Base-by-base conservation (phyloP, 306 rosid species). In the Glycine tomentella region DNA sequence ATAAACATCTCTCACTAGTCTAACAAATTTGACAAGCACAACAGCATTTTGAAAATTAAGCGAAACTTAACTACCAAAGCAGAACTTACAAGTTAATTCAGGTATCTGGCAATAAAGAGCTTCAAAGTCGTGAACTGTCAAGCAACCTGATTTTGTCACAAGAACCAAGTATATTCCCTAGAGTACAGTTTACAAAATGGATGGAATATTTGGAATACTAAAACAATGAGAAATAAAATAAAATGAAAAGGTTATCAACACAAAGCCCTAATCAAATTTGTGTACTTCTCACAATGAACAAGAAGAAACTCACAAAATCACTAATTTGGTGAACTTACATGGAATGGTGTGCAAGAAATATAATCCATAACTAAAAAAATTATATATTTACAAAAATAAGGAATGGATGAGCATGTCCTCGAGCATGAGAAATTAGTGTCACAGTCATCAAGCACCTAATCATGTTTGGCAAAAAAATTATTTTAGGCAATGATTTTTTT, bases 111-210 rank as follows among this genome's bases (percentile, higher is more conserved):
- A 91, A 79, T 91, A 91, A 45, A 95, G 94, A 78, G 89, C 84
- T 83, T 89, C 94, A 38, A 91, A 95, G 78, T 95, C 98, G 74
- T 91, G 97, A 76, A 92, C 94, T 3, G 90, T 86, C 89, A 95
- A 79, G 83, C 98, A 95, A 73, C 97, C 97, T 0, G 89, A 67
- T 88, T 86, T 95, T 38, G 97, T 92, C 48, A 83, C 97, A 79
- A 97, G 92, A 7, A 77, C 98, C 88, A 91, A 76, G 85, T 91
- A 92, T 87, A 92, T 91, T 74, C 98, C 97, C 98, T 92, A 31
- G 17, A 40, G 70, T 17, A 13, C 55, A 82, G 40, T 52, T 74
- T 55, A 55, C 69, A 77, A 40, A 56, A 66, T 8, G 69, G 6
- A 64, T 72, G 57, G 49, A 36, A 33, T 55, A n/a, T 61, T 69